phyloP scores from a whole-genome alignment of 1,284 basidiomycete species.

The Ustilago cynodontis region DNA sequence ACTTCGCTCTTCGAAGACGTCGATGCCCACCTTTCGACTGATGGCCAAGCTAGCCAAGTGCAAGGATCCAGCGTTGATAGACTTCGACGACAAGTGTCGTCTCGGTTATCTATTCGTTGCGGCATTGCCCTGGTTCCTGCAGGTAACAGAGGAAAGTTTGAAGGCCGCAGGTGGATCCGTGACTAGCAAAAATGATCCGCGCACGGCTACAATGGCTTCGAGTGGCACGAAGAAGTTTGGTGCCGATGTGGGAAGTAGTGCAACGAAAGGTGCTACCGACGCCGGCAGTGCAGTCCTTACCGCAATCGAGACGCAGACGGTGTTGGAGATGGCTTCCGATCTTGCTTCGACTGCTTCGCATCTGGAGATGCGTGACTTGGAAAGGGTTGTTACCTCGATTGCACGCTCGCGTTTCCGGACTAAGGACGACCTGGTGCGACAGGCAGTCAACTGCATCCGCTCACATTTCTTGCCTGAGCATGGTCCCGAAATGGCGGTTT shows the following conservation, averaged over 20 bases:
- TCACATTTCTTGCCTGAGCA: conserved; percentile 79
- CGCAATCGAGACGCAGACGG: conserved; percentile 76
- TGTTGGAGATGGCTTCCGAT: conserved; percentile 81
- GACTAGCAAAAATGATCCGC: conserved; percentile 36
- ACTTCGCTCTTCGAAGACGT: conserved; percentile 82
- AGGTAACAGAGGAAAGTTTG: conserved; percentile 76
- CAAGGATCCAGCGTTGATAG: conserved; percentile 78
- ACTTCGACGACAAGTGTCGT: conserved; percentile 76
- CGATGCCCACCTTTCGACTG: conserved; percentile 78
- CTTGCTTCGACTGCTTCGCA: conserved; percentile 80
- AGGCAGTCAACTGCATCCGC: conserved; percentile 84
- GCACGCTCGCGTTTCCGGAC: conserved; percentile 88
- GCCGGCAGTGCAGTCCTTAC: conserved; percentile 40
- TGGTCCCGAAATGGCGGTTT: conserved; percentile 81
- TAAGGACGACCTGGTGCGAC: conserved; percentile 91
- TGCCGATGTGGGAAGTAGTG: conserved; percentile 10
- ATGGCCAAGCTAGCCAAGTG: conserved; percentile 79
- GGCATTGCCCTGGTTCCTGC: conserved; percentile 88
- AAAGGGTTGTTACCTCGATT: conserved; percentile 88
- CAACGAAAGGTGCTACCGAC: not conserved
- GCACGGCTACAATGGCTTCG: conserved; percentile 20
- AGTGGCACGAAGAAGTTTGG: conserved; percentile 16
- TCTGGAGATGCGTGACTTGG: conserved; percentile 81
- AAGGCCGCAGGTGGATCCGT: conserved; percentile 26
- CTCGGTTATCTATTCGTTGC: conserved; percentile 86